phyloP scores from a whole-genome alignment of 164 flowering plant species.

The Annona cherimola region DNA sequence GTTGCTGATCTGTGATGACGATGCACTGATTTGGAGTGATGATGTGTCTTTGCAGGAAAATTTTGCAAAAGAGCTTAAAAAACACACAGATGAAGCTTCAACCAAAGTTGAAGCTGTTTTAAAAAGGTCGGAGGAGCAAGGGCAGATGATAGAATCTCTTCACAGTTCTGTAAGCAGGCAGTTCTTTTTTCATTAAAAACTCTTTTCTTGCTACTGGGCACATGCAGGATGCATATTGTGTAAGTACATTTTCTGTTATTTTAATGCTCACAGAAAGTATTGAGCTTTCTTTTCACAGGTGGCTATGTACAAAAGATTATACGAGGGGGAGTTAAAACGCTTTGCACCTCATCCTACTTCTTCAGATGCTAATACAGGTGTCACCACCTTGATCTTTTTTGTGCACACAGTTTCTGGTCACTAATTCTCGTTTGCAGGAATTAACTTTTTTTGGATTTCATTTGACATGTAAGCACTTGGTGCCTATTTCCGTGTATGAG shows the following conservation, averaged over 20 bases:
- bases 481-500: too few species aligned
- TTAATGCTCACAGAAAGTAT: not conserved
- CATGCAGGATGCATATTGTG: not conserved
- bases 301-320: constrained; percentile 86
- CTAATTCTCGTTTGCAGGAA: too few species aligned
- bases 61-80: constrained; percentile 65
- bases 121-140: constrained; percentile 82
- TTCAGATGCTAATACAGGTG: constrained; percentile 46
- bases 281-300: constrained; percentile 39
- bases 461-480: too few species aligned
- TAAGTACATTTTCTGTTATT: not conserved
- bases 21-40: not conserved
- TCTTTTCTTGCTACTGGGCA: not conserved
- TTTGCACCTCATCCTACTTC: constrained; percentile 33
- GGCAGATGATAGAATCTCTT: constrained; percentile 83
- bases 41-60: constrained; percentile 40
- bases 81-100: constrained; percentile 60
- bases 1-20: too few species aligned
- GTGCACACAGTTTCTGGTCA: not conserved
- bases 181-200: not conserved
- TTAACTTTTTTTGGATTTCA: too few species aligned
- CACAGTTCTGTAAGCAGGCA: constrained; percentile 59
- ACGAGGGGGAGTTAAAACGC: constrained; percentile 79
- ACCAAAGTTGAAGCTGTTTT: constrained; percentile 71
- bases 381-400: not conserved